Conservation (phyloP, 2,329 filamentous ascomycete species). For the Madurella fahalii region DNA sequence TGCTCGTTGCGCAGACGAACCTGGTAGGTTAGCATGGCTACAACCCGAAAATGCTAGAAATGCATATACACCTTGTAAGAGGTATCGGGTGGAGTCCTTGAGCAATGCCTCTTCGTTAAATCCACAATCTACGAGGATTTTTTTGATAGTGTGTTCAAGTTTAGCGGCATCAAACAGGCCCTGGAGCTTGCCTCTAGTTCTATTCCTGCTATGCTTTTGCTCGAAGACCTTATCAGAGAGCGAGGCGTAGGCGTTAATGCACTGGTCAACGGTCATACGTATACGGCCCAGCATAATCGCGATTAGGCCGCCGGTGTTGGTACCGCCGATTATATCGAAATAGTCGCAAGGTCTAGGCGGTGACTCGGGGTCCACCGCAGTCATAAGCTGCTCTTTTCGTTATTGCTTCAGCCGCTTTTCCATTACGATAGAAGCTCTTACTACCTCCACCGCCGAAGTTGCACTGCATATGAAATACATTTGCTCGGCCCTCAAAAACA, state of each 20-base stretch:
- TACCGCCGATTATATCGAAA: slow-evolving; percentile 24
- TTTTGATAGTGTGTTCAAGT: slow-evolving; percentile 19
- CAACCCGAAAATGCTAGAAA: no score
- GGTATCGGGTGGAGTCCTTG: slow-evolving; percentile 17
- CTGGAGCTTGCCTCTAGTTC: slow-evolving; percentile 21
- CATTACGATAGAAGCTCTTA: no score
- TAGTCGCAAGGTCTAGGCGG: slow-evolving; percentile 22
- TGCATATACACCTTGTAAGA: slow-evolving; percentile 28
- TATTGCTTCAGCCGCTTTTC: no score
- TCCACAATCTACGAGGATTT: slow-evolving; percentile 14
- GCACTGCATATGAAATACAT: no score
- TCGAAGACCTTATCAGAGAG: slow-evolving; percentile 22
- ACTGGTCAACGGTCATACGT: slow-evolving; percentile 36
- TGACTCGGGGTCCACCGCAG: slow-evolving; percentile 23
- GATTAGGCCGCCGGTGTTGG: slow-evolving; percentile 35
- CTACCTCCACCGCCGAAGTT: no score
- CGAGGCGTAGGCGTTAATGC: slow-evolving; percentile 35
- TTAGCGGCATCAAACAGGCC: slow-evolving; percentile 20
- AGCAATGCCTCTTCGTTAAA: slow-evolving; percentile 21
- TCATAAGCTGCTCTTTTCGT: no score
- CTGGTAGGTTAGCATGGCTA: no score
- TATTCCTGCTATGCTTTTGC: slow-evolving; percentile 20
- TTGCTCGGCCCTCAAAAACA: no score
- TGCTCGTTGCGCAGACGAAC: slow-evolving; percentile 24
- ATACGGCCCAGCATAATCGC: slow-evolving; percentile 28